Conservation (phyloP, 345 rosid genomes). For the Citrus glauca region DNA sequence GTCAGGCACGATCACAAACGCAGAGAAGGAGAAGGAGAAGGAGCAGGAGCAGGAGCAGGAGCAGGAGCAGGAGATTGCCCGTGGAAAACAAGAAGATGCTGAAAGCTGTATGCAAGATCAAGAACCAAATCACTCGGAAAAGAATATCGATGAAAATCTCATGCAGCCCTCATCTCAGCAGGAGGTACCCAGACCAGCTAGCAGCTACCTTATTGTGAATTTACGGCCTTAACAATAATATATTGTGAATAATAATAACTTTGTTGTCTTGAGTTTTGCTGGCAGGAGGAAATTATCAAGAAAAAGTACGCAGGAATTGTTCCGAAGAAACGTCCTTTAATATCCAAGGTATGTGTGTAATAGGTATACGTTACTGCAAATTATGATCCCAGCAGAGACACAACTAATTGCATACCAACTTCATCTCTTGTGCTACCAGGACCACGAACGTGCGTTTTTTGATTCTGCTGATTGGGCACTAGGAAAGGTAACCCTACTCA, state of each 20-base stretch:
- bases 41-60: no score
- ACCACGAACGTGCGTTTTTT: constrained; percentile 83
- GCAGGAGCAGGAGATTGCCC: constrained; percentile 6
- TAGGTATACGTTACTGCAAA: background rate
- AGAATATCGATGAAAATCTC: constrained; percentile 15
- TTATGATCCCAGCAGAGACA: no score
- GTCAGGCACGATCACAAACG: constrained; percentile 12
- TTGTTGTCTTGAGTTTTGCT: constrained; percentile 10
- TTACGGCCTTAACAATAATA: background rate
- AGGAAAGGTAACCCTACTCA: constrained; percentile 51
- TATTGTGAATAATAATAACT: background rate
- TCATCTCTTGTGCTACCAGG: constrained; percentile 32
- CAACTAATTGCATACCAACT: background rate
- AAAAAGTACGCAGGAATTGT: constrained; percentile 71
- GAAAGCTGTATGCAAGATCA: background rate
- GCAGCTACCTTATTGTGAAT: background rate
- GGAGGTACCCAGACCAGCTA: constrained; percentile 32
- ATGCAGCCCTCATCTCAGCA: constrained; percentile 34
- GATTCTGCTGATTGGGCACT: constrained; percentile 98
- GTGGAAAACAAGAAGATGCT: constrained; percentile 11
- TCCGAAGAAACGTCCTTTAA: constrained; percentile 68
- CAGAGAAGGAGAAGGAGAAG: no score
- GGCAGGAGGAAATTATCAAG: constrained; percentile 73
- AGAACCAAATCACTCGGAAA: constrained; percentile 22
- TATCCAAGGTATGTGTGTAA: constrained; percentile 50